A percentile compares a stretch with the other conserved stretches of the same genome.
These are phyloP conservation scores for Globisporangium solare DNA, from an alignment of 352 stramenopile genomes.

Conservation along the genomic window DNA sequence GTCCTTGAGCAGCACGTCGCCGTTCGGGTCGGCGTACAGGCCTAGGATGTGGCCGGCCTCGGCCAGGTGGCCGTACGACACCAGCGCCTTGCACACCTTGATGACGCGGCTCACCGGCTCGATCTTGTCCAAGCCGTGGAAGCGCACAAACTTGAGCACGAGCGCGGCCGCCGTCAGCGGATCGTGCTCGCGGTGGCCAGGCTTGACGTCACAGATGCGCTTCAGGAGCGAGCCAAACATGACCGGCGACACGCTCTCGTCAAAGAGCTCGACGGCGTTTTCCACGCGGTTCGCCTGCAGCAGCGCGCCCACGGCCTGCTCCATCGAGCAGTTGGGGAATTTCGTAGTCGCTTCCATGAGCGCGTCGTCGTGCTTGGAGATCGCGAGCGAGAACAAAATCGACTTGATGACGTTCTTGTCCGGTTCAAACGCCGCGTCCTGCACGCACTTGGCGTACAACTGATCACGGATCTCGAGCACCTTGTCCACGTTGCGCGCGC, in stretches of 20 bases:
- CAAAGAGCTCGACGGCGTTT: constrained; percentile 47
- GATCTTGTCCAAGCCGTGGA: constrained; percentile 34
- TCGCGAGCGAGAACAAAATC: constrained; percentile 61
- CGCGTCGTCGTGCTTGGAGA: constrained; percentile 45
- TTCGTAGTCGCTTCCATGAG: constrained; percentile 29
- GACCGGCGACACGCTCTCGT: constrained; percentile 24
- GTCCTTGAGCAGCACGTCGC: constrained; percentile 43
- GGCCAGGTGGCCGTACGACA: constrained; percentile 33
- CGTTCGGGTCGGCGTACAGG: constrained; percentile 32
- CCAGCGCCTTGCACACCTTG: constrained; percentile 41
- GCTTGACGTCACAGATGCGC: constrained; percentile 27
- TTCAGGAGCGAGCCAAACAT: constrained; percentile 35
- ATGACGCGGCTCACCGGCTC: constrained; percentile 35
- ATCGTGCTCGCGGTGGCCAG: constrained; percentile 18
- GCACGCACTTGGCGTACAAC: constrained; percentile 12
- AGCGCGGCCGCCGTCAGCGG: constrained; percentile 37
- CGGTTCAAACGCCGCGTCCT: constrained; percentile 19
- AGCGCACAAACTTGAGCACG: constrained; percentile 51
- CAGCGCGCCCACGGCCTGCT: constrained; percentile 27
- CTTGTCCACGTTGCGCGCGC: constrained; percentile 37
- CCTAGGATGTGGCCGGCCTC: constrained; percentile 51
- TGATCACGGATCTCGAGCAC: constrained; percentile 51
- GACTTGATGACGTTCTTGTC: constrained; percentile 52
- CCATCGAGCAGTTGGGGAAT: constrained; percentile 39
- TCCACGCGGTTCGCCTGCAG: constrained; percentile 23